phyloP scores from a whole-genome alignment of 179 eudicot genomes.

The Beta macrorhiza region DNA sequence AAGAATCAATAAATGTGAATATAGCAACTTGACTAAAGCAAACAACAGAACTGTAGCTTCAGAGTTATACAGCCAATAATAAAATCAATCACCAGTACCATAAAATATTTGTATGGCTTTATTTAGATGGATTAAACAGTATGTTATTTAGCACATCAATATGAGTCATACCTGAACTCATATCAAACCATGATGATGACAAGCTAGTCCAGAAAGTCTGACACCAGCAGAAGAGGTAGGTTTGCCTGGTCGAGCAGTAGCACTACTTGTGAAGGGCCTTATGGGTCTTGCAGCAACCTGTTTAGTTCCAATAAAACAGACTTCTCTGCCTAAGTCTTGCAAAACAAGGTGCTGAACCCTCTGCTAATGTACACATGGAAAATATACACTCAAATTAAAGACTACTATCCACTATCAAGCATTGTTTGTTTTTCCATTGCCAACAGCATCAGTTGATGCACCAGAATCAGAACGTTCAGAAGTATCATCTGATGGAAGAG shows the following conservation, averaged over 20 bases:
- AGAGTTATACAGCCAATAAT: background rate
- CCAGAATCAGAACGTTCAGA: conserved; percentile 88
- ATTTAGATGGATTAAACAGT: background rate
- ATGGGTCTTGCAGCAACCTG: conserved; percentile 72
- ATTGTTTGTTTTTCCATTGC: conserved; percentile 61
- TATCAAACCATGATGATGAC: conserved; percentile 92
- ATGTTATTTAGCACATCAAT: background rate
- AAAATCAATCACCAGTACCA: too few species aligned
- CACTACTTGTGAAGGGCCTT: conserved; percentile 48
- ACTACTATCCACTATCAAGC: conserved; percentile 61
- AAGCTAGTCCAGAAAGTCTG: conserved; percentile 78
- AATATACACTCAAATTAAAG: conserved; percentile 70
- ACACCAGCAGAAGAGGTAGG: conserved; percentile 38
- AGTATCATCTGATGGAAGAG: conserved; percentile 86
- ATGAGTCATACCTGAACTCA: conserved; percentile 69
- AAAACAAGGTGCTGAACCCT: conserved; percentile 89
- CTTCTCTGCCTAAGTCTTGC: conserved; percentile 73
- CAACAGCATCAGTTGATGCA: conserved; percentile 45
- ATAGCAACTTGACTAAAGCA: conserved; percentile 1
- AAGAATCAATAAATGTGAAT: conserved; percentile 2
- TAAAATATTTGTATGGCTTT: too few species aligned
- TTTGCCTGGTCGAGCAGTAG: conserved; percentile 41
- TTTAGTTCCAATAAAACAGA: conserved; percentile 81
- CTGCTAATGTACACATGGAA: conserved; percentile 82
- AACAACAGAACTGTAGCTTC: background rate